These are phyloP conservation scores for Tuber melanosporum DNA, from an alignment of 495 filamentous ascomycete species.

Conservation along the genomic window DNA sequence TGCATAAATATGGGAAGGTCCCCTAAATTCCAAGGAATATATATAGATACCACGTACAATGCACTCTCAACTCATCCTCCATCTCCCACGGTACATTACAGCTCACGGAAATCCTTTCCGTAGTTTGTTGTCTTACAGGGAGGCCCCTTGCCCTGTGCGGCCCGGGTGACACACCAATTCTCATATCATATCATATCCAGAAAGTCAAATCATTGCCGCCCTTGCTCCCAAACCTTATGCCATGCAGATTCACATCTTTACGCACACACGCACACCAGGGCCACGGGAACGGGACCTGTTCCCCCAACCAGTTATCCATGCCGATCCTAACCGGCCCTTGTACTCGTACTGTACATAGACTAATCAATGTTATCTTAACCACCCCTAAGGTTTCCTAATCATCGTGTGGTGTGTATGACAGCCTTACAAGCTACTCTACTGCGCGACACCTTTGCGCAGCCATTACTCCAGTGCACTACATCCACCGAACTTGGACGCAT, in stretches of 20 bases:
- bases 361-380: background rate
- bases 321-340: background rate
- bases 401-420: background rate
- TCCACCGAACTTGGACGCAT: background rate
- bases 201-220: background rate
- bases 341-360: background rate
- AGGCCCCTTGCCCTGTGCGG: background rate
- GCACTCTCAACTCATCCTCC: background rate
- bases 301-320: background rate
- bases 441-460: background rate
- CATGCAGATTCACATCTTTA: background rate
- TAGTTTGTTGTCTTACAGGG: background rate
- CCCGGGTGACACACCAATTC: background rate
- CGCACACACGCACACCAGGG: background rate
- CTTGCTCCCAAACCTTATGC: background rate
- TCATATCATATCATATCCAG: background rate
- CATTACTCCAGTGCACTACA: background rate
- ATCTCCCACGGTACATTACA: background rate
- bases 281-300: background rate
- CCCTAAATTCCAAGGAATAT: background rate
- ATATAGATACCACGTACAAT: background rate
- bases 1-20: background rate
- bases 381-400: background rate
- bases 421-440: background rate
- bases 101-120: background rate